Evolutionary conservation across 441 rosid species (phyloP).

Genomic region (Croton laevigatus): DNA sequence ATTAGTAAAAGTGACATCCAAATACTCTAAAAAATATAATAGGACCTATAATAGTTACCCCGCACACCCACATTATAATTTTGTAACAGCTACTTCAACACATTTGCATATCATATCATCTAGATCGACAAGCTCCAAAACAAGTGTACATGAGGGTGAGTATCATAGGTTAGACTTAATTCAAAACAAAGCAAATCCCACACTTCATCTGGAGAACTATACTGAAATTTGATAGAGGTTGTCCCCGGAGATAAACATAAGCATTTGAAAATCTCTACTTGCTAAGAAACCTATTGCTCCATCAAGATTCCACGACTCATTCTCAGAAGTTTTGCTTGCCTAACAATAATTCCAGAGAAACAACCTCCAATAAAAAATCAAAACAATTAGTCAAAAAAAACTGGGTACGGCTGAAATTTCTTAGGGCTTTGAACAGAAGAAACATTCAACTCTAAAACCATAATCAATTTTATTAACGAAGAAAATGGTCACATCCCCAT

Average conservation of each 20-base stretch:
- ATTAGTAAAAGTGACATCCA: not conserved
- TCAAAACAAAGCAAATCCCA: not conserved
- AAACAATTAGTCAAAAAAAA: not conserved
- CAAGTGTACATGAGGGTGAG: no score
- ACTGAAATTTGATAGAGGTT: not conserved
- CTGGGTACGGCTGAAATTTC: constrained; percentile 6
- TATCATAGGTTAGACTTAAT: not conserved
- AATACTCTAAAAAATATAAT: not conserved
- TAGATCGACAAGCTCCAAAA: not conserved
- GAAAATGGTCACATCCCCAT: not conserved
- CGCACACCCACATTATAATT: not conserved
- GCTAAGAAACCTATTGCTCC: not conserved
- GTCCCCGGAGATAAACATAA: not conserved
- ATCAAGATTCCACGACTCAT: not conserved
- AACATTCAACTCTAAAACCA: not conserved
- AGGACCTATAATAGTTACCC: not conserved
- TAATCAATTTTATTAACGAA: not conserved
- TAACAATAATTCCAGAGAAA: not conserved
- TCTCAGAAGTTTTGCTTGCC: not conserved
- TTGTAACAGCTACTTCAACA: not conserved
- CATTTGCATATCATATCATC: not conserved
- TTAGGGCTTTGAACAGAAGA: constrained; percentile 3
- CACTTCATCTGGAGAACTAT: not conserved
- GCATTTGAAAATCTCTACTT: not conserved
- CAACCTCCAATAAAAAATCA: not conserved